Conservation (phyloP, 208 protist species). For the Acanthamoeba culbertsoni region DNA sequence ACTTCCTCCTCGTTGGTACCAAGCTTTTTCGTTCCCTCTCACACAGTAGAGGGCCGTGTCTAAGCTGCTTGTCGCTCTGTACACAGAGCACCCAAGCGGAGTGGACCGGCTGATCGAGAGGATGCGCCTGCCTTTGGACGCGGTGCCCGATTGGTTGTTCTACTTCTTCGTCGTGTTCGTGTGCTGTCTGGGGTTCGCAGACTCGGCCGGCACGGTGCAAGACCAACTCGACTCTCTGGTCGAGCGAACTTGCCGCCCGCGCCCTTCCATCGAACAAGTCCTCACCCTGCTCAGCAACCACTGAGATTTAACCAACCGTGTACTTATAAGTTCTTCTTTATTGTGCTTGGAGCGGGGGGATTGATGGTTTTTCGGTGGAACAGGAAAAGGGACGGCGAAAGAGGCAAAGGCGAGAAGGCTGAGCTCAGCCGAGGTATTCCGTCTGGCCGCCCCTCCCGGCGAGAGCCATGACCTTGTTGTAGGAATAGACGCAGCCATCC, state of each 20-base stretch:
- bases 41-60: neutral
- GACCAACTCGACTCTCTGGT: neutral
- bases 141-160: neutral
- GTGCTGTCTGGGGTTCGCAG: neutral
- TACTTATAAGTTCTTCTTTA: no score
- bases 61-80: no score
- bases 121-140: neutral
- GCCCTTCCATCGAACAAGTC: no score
- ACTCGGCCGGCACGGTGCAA: neutral
- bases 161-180: neutral
- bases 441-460: neutral
- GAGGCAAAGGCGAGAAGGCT: neutral
- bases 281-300: no score
- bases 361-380: no score
- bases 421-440: neutral
- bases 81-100: neutral
- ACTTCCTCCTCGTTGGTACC: neutral
- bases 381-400: no score
- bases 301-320: no score
- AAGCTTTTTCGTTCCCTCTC: neutral
- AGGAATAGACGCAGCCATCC: slow-evolving; percentile 27
- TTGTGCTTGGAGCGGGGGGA: no score
- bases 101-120: neutral
- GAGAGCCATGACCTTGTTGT: neutral
- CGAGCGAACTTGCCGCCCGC: no score